Conservation (phyloP, 2,329 filamentous ascomycete species). For the Penicillium nordicum region DNA sequence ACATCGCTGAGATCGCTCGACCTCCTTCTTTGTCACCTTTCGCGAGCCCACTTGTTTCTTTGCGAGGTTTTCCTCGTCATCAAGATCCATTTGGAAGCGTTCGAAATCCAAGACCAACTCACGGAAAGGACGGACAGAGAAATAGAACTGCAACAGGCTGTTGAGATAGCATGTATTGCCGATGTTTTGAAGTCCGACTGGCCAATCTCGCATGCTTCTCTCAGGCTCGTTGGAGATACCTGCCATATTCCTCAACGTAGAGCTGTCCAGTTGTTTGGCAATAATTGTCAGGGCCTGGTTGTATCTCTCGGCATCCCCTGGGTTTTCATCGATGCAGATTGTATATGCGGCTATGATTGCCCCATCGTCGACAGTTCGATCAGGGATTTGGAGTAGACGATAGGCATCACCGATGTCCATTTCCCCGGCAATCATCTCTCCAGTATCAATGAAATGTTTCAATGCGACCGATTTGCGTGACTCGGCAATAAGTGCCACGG, state of each 20-base stretch:
- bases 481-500: constrained; percentile 58
- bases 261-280: constrained; percentile 42
- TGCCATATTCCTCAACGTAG: constrained; percentile 34
- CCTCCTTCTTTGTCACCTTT: constrained; percentile 58
- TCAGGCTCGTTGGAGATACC: constrained; percentile 29
- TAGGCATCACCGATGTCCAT: constrained; percentile 58
- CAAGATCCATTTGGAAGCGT: constrained; percentile 64
- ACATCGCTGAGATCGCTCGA: constrained; percentile 69
- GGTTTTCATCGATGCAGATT: constrained; percentile 45
- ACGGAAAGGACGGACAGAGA: constrained; percentile 77
- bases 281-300: constrained; percentile 49
- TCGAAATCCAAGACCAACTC: constrained; percentile 77
- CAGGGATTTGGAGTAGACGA: constrained; percentile 50
- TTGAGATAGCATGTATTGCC: constrained; percentile 98
- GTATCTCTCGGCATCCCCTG: constrained; percentile 45
- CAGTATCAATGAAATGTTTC: constrained; percentile 52
- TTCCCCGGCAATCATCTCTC: constrained; percentile 47
- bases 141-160: constrained; percentile 92
- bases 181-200: constrained; percentile 86
- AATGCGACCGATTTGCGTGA: constrained; percentile 55
- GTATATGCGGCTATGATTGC: constrained; percentile 50
- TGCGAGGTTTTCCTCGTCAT: constrained; percentile 56
- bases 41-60: constrained; percentile 73
- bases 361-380: constrained; percentile 52
- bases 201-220: constrained; percentile 54